These are phyloP conservation scores for Fusarium sp. DNA, from an alignment of 2,329 filamentous ascomycete species.

Conservation along the genomic window DNA sequence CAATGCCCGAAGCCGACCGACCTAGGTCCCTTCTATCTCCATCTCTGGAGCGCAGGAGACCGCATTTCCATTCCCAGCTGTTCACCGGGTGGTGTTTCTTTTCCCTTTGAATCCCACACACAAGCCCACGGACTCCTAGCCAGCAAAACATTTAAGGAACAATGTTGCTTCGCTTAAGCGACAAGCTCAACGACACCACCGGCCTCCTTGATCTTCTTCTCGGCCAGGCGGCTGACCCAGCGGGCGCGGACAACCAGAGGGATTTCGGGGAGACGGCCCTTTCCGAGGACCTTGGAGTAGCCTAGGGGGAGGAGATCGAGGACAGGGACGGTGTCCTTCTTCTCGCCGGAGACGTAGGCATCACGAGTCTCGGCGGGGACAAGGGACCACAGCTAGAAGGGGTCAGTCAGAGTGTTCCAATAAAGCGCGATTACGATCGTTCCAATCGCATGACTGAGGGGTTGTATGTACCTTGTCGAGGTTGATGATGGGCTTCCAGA, in stretches of 20 bases:
- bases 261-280: conserved; percentile 93
- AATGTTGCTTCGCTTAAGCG: conserved; percentile 66
- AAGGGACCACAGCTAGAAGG: conserved; percentile 86
- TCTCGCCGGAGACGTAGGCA: conserved; percentile 82
- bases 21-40: conserved; percentile 44
- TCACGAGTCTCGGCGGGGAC: conserved; percentile 93
- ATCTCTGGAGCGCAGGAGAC: conserved; percentile 40
- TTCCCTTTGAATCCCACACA: conserved; percentile 48
- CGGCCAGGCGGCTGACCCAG: conserved; percentile 95
- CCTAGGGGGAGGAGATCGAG: conserved; percentile 97
- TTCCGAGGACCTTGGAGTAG: conserved; percentile 98
- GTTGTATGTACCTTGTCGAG: conserved; percentile 83
- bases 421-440: background rate
- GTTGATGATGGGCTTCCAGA: conserved; percentile 99
- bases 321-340: conserved; percentile 93
- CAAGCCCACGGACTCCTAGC: conserved; percentile 48
- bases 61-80: conserved; percentile 30
- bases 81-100: conserved; percentile 43
- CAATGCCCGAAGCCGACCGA: conserved; percentile 57
- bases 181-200: conserved; percentile 96
- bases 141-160: conserved; percentile 35
- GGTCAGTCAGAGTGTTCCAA: conserved; percentile 44
- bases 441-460: conserved; percentile 18
- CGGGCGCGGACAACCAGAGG: conserved; percentile 94
- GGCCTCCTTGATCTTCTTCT: conserved; percentile 99